Base-by-base conservation (phyloP, 2,329 filamentous ascomycete species). In the Phoma herbarum region DNA sequence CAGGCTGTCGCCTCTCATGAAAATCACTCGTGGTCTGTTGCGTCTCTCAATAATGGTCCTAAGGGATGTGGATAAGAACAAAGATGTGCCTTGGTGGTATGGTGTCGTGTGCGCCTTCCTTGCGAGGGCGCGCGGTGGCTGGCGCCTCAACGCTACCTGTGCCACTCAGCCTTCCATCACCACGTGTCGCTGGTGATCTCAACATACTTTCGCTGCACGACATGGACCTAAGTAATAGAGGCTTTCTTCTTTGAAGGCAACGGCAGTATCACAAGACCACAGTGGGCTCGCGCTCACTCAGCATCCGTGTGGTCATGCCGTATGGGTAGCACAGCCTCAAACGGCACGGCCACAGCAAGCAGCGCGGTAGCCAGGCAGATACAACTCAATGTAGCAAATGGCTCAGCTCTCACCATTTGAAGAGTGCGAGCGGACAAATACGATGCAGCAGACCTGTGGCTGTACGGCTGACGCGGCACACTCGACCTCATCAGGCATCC, bases 401-500 rank as follows among this genome's bases (percentile, higher is more conserved):
- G 39, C 12, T 23, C 35, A 44, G 37, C 22, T 44, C 26, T 3
- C 25, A 7, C 10, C 22, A 7, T 3, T 16, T 7, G 2, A n/a
- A 14, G 11, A 29, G 11, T 11, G 41, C 25, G 26, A 37, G 14
- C 16, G 23, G 18, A 25, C 35, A 14, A 42, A 56, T 49, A 18
- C 25, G 23, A 46, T 23, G n/a, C 25, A 18, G 20, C 10, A 33
- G 23, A 6, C 3, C 26, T 54, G 50, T 54, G 50, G 50, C 56
- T 59, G 45, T 59, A 35, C 56, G 39, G 50, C 50, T 59, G 56
- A 47, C 45, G 22, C 39, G 49, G 53, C 43, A 54, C 35, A 23
- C 16, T n/a, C 10, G 16, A 33, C 43, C 7, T 49, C 23, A 41
- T 54, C 50, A 54, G 45, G 56, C 56, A 39, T 10, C 41, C 50